Evolutionary conservation across 2,329 filamentous ascomycete genomes (phyloP), one percentile per base, ranked within the genome.

Genomic region (Salinomyces thailandicus): DNA sequence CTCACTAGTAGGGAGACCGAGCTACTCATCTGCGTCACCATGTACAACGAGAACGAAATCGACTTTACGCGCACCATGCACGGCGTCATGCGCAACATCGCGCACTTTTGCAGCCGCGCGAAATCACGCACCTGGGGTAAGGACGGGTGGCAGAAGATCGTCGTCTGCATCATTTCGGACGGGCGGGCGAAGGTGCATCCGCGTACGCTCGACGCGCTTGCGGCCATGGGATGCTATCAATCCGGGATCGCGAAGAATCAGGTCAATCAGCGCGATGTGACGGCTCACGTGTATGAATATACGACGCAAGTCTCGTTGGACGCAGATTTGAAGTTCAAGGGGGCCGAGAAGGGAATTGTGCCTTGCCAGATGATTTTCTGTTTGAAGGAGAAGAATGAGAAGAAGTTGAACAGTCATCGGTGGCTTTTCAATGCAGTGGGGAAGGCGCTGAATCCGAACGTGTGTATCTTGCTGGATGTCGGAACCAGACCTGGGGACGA

Each of bases 361-460:
- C 93, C 91, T 1, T 93, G 86, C 56, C 91, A 98, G 64, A 85
- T 98, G 69, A 89, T 98, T 52, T 98, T 98, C 62, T 98, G 93
- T 55, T 67, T 98, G 44, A 98, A 98, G 65, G 91, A 98, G 60
- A 87, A 91, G 67, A 98, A 98, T 59, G 76, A 82, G 57, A 93
- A 94, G 64, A 98, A 98, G 67, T 74, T 98, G 50, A 98, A 98
- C 67, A 95, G 87, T 1, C 91, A 98, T 62, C 78, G 91, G 39
- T 98, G 91, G 91, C 96, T 95, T 66, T 98, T 98, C 69, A 98
- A 98, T 57, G 91, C 91, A 0, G 94, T 98, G 56, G 93, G 91
- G 18, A 79, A 81, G 45, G 82, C 89, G 0, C 70, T 98, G 16
- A 93, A 89, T 48, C 91, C 91, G 0, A 98, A 98, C 48, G 83